Percentiles rank a stretch among this genome's conserved stretches.
These are phyloP conservation scores for Coprinopsis sp. DNA, from an alignment of 768 basidiomycete genomes.

Conservation along the genomic window DNA sequence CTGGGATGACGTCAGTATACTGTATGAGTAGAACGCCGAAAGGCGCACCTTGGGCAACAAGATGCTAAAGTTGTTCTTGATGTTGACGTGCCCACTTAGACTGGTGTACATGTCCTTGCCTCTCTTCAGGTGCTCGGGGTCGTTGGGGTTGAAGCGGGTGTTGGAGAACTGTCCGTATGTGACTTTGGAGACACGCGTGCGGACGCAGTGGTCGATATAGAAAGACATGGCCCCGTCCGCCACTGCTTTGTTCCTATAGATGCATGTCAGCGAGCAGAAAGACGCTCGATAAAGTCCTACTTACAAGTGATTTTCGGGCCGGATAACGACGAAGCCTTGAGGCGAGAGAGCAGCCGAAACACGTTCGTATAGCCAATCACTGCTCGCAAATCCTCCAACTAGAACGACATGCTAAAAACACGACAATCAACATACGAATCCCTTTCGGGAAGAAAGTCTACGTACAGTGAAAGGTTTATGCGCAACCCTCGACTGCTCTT, in stretches of 20 bases:
- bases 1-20: constrained; percentile 5
- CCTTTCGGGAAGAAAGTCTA: not conserved
- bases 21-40: not conserved
- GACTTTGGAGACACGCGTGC: constrained; percentile 22
- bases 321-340: constrained; percentile 8
- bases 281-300: not conserved
- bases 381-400: constrained; percentile 21
- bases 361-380: constrained; percentile 19
- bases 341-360: constrained; percentile 10
- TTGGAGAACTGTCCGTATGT: constrained; percentile 21
- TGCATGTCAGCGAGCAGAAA: not conserved
- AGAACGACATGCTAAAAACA: constrained; percentile 16
- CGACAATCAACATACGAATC: not conserved
- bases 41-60: constrained; percentile 38
- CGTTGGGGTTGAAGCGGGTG: constrained; percentile 11
- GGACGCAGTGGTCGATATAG: constrained; percentile 24
- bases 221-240: constrained; percentile 28
- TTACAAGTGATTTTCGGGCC: constrained; percentile 16
- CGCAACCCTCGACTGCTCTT: constrained; percentile 13
- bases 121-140: constrained; percentile 18
- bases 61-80: constrained; percentile 38
- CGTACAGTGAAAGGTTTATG: constrained; percentile 16
- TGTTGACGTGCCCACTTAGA: constrained; percentile 34
- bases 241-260: constrained; percentile 26
- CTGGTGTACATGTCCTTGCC: constrained; percentile 23